Evolutionary conservation across 2,329 filamentous ascomycete species (phyloP).

Genomic region (Ophiocordyceps camponoti-saundersi): DNA sequence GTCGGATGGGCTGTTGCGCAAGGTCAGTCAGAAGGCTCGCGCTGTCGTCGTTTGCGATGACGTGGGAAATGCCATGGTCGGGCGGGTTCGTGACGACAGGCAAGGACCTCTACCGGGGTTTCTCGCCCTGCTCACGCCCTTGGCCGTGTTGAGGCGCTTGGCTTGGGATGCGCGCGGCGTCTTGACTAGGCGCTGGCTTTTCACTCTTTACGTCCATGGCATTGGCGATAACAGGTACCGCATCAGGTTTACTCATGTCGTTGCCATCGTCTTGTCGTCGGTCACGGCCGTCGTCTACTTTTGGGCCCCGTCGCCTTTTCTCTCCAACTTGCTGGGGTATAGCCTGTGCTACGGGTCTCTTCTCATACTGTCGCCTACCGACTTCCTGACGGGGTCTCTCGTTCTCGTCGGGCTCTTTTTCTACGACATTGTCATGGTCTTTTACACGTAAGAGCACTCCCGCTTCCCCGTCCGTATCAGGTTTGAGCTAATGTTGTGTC

Average conservation of each 20-base stretch:
- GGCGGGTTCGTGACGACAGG: neutral
- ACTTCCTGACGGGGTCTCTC: conserved; percentile 64
- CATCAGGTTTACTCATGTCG: conserved; percentile 37
- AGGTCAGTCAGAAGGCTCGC: conserved; percentile 23
- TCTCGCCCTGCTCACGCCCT: conserved; percentile 16
- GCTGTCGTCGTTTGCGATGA: conserved; percentile 20
- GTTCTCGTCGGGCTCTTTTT: conserved; percentile 71
- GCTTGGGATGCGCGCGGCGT: conserved; percentile 34
- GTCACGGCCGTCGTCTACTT: conserved; percentile 46
- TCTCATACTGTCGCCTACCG: conserved; percentile 74
- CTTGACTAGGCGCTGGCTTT: conserved; percentile 32
- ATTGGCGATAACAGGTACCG: conserved; percentile 26
- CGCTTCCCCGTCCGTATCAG: neutral
- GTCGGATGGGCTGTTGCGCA: conserved; percentile 22
- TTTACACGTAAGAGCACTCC: conserved; percentile 47
- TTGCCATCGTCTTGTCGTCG: conserved; percentile 38
- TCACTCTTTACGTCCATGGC: conserved; percentile 34
- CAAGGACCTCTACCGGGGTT: neutral
- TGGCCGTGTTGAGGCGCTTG: conserved; percentile 7
- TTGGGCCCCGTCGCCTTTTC: conserved; percentile 35
- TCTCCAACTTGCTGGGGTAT: conserved; percentile 78
- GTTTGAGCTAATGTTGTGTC: neutral
- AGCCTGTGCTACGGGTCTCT: conserved; percentile 74
- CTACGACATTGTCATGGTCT: conserved; percentile 90
- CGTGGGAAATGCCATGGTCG: conserved; percentile 11